These are phyloP conservation scores for Emiliania huxleyi DNA, from an alignment of 78 protist species.

Conservation along the genomic window DNA sequence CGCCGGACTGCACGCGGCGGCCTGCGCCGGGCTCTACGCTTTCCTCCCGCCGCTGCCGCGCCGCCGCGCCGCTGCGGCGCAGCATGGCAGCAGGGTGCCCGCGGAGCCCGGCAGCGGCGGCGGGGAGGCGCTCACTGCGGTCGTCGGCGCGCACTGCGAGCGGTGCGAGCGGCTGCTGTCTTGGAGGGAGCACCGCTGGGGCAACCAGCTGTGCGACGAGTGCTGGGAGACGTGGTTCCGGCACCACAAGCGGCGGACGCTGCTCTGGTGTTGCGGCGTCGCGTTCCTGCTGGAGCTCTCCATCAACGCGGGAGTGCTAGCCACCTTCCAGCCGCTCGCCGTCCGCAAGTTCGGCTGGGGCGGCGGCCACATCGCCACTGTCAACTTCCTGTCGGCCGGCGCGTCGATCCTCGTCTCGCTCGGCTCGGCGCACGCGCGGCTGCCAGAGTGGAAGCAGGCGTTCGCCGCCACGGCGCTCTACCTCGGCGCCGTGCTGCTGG, in stretches of 20 bases:
- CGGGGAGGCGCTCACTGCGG: no score
- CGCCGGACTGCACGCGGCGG: background rate
- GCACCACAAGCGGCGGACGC: background rate
- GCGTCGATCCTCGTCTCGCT: background rate
- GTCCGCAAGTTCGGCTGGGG: background rate
- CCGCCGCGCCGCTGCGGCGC: no score
- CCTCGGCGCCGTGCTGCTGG: background rate
- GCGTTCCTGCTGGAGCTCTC: background rate
- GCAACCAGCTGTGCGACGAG: background rate
- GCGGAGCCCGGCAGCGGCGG: no score
- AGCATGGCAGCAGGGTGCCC: no score
- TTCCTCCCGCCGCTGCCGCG: no score
- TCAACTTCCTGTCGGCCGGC: background rate
- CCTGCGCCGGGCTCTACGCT: background rate
- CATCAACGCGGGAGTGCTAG: background rate
- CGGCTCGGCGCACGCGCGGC: background rate
- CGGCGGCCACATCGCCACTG: background rate
- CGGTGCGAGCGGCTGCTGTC: background rate
- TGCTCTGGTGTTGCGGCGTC: background rate
- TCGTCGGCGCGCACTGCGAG: background rate
- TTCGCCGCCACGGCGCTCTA: background rate
- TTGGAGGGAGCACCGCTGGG: background rate
- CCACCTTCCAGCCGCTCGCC: constrained; percentile 13
- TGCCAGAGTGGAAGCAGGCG: background rate
- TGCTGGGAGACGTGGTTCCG: background rate